A percentile compares a stretch with the other conserved stretches of the same genome.
Evolutionary conservation across 108 stramenopile species (phyloP).

Genomic region (Chaetoceros muelleri): DNA sequence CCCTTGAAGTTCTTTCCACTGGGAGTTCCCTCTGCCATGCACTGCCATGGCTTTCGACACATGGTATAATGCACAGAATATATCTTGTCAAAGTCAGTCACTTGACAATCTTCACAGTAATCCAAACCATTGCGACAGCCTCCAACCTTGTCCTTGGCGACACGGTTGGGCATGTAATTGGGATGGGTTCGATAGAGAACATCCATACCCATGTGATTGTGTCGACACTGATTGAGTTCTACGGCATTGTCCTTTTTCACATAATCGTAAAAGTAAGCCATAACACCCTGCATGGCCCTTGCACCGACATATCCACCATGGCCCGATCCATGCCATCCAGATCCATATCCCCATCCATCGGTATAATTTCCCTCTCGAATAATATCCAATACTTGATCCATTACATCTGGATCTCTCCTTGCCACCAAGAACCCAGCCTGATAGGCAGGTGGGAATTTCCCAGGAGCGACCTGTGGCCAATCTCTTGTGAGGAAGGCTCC

Average conservation of each 20-base stretch:
- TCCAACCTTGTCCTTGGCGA: constrained; percentile 3
- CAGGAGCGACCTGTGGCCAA: constrained; percentile 31
- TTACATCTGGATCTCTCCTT: constrained; percentile 19
- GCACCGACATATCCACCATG: constrained; percentile 44
- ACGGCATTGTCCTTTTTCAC: constrained; percentile 30
- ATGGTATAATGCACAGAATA: constrained; percentile 48
- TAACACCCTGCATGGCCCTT: constrained; percentile 50
- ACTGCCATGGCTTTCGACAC: constrained; percentile 61
- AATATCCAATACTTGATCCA: constrained; percentile 35
- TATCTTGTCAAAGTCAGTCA: constrained; percentile 21
- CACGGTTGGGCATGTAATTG: constrained; percentile 2
- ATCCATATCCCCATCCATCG: constrained; percentile 19
- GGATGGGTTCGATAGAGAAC: constrained; percentile 7
- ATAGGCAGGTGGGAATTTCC: constrained; percentile 26
- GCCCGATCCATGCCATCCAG: constrained; percentile 41
- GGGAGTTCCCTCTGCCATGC: constrained; percentile 9
- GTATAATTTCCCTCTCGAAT: constrained; percentile 36
- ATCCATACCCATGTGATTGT: constrained; percentile 43
- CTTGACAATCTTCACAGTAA: constrained; percentile 35
- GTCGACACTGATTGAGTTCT: constrained; percentile 48
- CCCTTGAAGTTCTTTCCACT: constrained; percentile 2
- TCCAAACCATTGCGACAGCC: constrained; percentile 21
- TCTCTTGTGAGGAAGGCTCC: constrained; percentile 47
- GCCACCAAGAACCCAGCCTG: constrained; percentile 57
- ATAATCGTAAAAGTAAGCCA: constrained; percentile 58